A percentile compares a stretch with the other conserved stretches of the same genome.
Evolutionary conservation across 1,139 yeast species (phyloP).

Genomic region (Suhomyces coccinellae): DNA sequence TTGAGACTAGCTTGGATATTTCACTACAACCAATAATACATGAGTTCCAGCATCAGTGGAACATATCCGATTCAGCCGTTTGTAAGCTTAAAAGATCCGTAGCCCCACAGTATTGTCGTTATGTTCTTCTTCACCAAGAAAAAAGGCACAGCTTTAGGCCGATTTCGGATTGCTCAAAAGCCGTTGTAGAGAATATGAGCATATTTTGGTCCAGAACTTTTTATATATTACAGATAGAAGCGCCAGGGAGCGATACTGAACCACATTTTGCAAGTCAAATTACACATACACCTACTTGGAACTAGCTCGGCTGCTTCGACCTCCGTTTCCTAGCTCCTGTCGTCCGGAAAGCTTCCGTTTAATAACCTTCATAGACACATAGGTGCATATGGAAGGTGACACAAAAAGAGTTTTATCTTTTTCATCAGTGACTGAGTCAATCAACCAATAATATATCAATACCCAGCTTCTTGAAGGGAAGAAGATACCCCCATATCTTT

Average conservation of each 20-base stretch:
- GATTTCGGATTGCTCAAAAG: background rate
- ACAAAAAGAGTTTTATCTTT: conserved; percentile 22
- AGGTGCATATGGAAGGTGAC: background rate
- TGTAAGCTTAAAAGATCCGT: too few species aligned
- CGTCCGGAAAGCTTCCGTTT: background rate
- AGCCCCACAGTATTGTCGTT: background rate
- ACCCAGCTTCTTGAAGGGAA: background rate
- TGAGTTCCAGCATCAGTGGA: too few species aligned
- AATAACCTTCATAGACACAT: background rate
- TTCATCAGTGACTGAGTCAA: conserved; percentile 22
- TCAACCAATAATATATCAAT: conserved; percentile 3
- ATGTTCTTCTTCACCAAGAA: background rate
- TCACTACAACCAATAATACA: too few species aligned
- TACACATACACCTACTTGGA: background rate
- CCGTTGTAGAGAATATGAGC: background rate
- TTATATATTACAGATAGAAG: too few species aligned
- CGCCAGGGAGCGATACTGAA: too few species aligned
- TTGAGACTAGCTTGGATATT: too few species aligned
- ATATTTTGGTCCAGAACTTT: background rate
- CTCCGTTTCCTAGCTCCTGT: background rate
- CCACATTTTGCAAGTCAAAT: too few species aligned
- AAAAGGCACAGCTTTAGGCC: background rate
- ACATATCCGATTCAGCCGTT: too few species aligned
- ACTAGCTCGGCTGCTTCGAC: background rate
- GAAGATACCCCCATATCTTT: background rate